phyloP scores from a whole-genome alignment of 108 stramenopile species.

The Aureococcus anophagefferens region DNA sequence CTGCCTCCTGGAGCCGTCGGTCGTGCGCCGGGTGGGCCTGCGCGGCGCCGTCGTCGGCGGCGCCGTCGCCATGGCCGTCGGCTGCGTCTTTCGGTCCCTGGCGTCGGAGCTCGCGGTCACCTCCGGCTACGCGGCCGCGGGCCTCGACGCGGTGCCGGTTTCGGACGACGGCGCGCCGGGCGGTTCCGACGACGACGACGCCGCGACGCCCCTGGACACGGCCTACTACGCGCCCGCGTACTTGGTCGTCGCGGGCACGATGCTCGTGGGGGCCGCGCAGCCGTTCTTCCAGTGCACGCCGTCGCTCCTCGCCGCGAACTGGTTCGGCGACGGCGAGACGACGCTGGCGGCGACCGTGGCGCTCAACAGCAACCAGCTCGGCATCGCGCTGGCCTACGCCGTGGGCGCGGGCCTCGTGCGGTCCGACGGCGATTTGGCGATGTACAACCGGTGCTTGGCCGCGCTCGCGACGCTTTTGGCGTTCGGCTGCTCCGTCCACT shows the following conservation, averaged over 20 bases:
- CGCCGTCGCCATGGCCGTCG: background rate
- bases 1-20: background rate
- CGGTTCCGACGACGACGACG: background rate
- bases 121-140: too few relatives aligned
- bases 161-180: too few relatives aligned
- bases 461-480: constrained; percentile 47
- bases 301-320: constrained; percentile 58
- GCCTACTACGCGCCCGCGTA: background rate
- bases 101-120: background rate
- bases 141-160: too few relatives aligned
- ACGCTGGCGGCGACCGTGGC: constrained; percentile 84
- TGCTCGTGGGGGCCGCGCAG: constrained; percentile 67
- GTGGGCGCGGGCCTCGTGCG: constrained; percentile 67
- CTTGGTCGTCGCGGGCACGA: background rate
- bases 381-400: constrained; percentile 73
- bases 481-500: background rate
- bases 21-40: background rate
- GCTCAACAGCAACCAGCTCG: constrained; percentile 71
- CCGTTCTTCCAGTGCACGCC: constrained; percentile 76
- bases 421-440: constrained; percentile 54
- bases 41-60: background rate
- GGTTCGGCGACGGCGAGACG: constrained; percentile 68
- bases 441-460: constrained; percentile 66
- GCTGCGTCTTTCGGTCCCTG: background rate
- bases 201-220: background rate